These are phyloP conservation scores for Thelephora terrestris DNA, from an alignment of 1,284 basidiomycete species.

Conservation along the genomic window DNA sequence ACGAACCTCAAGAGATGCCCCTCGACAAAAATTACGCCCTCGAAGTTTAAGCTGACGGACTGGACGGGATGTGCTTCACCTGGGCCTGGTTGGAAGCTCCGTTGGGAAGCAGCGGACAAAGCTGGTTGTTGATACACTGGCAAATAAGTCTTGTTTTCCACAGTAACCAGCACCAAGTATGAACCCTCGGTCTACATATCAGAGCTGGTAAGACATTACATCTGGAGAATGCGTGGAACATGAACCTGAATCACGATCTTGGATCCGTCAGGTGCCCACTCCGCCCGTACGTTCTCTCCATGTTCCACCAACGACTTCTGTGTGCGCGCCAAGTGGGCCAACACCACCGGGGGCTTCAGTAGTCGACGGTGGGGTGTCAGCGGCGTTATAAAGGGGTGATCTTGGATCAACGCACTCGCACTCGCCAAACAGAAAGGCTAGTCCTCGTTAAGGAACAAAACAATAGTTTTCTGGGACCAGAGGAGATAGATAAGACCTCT, in stretches of 20 bases:
- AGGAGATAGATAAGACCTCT: slow-evolving; percentile 45
- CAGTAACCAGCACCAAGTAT: slow-evolving; percentile 66
- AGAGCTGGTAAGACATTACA: neutral
- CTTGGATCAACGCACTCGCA: slow-evolving; percentile 49
- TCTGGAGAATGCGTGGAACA: slow-evolving; percentile 4
- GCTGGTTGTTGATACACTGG: slow-evolving; percentile 47
- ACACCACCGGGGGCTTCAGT: slow-evolving; percentile 65
- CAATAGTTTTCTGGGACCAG: slow-evolving; percentile 66
- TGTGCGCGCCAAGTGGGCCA: slow-evolving; percentile 71
- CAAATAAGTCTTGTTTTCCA: slow-evolving; percentile 49
- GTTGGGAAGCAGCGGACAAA: slow-evolving; percentile 42
- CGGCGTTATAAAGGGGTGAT: too few species aligned
- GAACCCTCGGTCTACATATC: slow-evolving; percentile 58
- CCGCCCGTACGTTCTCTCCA: slow-evolving; percentile 61
- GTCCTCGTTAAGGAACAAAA: slow-evolving; percentile 67
- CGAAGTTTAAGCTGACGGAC: slow-evolving; percentile 56
- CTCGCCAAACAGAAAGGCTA: slow-evolving; percentile 72
- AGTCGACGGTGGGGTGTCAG: too few species aligned
- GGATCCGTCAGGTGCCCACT: slow-evolving; percentile 75
- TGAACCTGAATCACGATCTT: slow-evolving; percentile 71
- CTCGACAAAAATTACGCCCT: slow-evolving; percentile 76
- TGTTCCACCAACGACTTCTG: slow-evolving; percentile 68
- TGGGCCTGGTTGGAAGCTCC: slow-evolving; percentile 65
- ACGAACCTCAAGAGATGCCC: slow-evolving; percentile 60
- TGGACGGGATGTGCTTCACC: slow-evolving; percentile 68